Percentiles rank a stretch among this genome's conserved stretches.
Conservation (phyloP, 2,329 filamentous ascomycete genomes). For the Pseudogymnoascus sp. region DNA sequence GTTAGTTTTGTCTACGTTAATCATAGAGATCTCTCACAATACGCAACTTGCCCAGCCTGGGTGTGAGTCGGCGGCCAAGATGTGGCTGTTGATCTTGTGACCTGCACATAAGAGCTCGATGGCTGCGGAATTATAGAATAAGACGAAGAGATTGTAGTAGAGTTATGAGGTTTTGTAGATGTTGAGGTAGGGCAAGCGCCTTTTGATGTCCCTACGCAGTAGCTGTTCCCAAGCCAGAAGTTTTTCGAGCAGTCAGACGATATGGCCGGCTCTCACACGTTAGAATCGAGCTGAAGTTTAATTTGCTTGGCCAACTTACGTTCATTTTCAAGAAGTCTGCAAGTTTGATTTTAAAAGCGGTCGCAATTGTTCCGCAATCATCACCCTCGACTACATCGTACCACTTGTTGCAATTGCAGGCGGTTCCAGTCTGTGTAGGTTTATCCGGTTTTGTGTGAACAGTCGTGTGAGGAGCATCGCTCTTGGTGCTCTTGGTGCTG, state of each 20-base stretch:
- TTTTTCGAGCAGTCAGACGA: slow-evolving; percentile 24
- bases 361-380: slow-evolving; percentile 4
- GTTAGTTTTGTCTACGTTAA: neutral
- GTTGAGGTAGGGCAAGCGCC: slow-evolving; percentile 14
- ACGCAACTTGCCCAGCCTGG: slow-evolving; percentile 18
- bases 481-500: slow-evolving; percentile 1
- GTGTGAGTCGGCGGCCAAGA: slow-evolving; percentile 20
- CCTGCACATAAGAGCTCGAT: slow-evolving; percentile 6
- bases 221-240: slow-evolving; percentile 24
- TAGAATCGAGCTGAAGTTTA: neutral
- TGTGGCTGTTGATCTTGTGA: slow-evolving; percentile 9
- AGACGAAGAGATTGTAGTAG: slow-evolving; percentile 8
- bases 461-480: slow-evolving; percentile 6
- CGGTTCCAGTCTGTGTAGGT: neutral
- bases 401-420: slow-evolving; percentile 11
- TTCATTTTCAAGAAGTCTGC: slow-evolving; percentile 10
- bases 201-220: slow-evolving; percentile 24
- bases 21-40: slow-evolving; percentile 10
- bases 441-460: slow-evolving; percentile 1
- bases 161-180: slow-evolving; percentile 12
- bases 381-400: slow-evolving; percentile 12
- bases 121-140: slow-evolving; percentile 13
- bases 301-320: neutral
- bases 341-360: neutral
- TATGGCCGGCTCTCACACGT: slow-evolving; percentile 25